A percentile compares a stretch with the other conserved stretches of the same genome.
Evolutionary conservation across 2,329 filamentous ascomycete species (phyloP).

Genomic region (Chrysosporium queenslandicum): DNA sequence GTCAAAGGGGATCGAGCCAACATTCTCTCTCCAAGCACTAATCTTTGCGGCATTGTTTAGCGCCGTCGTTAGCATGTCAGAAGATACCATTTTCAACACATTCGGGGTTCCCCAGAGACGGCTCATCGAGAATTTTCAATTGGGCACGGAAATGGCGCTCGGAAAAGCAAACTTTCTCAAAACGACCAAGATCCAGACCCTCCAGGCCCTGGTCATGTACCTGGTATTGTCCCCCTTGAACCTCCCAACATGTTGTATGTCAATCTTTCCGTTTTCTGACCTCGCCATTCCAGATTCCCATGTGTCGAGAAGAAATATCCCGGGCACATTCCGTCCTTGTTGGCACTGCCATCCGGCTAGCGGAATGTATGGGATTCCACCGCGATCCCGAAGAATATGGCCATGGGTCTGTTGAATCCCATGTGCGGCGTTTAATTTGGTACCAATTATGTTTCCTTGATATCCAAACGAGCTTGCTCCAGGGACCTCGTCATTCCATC

Average conservation of each 20-base stretch:
- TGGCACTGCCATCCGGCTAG: conserved; percentile 61
- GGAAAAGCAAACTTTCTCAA: conserved; percentile 60
- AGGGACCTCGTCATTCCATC: conserved; percentile 61
- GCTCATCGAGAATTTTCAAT: conserved; percentile 53
- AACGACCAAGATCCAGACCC: conserved; percentile 61
- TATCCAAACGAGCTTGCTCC: conserved; percentile 62
- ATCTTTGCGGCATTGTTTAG: conserved; percentile 62
- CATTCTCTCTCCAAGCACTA: conserved; percentile 55
- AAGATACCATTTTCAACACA: conserved; percentile 42
- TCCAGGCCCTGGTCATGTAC: conserved; percentile 70
- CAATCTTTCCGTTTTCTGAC: conserved; percentile 16
- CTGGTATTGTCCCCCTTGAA: conserved; percentile 44
- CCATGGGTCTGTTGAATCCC: conserved; percentile 57
- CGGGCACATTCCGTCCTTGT: conserved; percentile 62
- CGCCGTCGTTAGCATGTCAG: conserved; percentile 56
- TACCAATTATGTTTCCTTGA: conserved; percentile 70
- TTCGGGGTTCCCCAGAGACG: conserved; percentile 49
- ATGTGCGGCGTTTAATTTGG: conserved; percentile 63
- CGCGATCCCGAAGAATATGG: conserved; percentile 59
- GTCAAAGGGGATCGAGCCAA: conserved; percentile 50
- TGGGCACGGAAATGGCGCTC: conserved; percentile 57
- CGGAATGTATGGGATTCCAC: conserved; percentile 68
- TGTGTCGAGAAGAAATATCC: conserved; percentile 63
- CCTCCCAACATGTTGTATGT: background rate
- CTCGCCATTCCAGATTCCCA: conserved; percentile 46